Percentiles rank a stretch among this genome's conserved stretches.
phyloP scores from a whole-genome alignment of 345 rosid genomes.

The Combretum micranthum region DNA sequence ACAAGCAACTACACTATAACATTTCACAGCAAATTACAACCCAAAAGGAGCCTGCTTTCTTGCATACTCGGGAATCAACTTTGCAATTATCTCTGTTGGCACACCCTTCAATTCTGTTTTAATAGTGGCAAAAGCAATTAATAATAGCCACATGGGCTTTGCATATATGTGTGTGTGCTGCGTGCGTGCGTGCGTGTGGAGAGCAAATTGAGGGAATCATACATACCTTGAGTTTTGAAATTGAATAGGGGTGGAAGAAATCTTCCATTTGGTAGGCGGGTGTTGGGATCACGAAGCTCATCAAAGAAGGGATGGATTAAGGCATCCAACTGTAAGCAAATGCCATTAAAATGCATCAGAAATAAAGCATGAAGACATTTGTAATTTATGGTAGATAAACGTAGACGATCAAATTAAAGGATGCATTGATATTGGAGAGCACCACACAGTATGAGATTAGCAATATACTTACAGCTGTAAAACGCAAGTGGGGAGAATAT shows the following conservation, averaged over 20 bases:
- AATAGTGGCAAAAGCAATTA: conserved; percentile 1
- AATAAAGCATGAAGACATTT: background rate
- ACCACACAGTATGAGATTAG: background rate
- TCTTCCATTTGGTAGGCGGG: conserved; percentile 81
- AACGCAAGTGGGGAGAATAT: conserved; percentile 18
- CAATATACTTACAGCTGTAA: conserved; percentile 16
- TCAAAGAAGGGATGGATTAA: conserved; percentile 93
- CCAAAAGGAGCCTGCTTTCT: conserved; percentile 81
- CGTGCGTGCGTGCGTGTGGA: too few relatives aligned
- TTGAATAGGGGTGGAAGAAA: conserved; percentile 85
- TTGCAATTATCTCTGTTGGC: conserved; percentile 52
- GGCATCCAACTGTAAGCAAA: conserved; percentile 59
- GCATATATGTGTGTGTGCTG: too few relatives aligned
- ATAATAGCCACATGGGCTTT: background rate
- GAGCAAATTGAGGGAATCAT: too few relatives aligned
- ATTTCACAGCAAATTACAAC: conserved; percentile 27
- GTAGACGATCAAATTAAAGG: background rate
- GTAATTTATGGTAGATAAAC: background rate
- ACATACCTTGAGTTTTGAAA: conserved; percentile 76
- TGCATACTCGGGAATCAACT: conserved; percentile 78
- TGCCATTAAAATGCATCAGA: background rate
- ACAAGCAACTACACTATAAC: too few relatives aligned
- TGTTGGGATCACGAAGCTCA: conserved; percentile 73
- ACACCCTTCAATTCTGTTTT: conserved; percentile 77
- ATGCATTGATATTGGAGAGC: background rate